These are phyloP conservation scores for Malassezia sympodialis DNA, from an alignment of 1,284 basidiomycete species.

Conservation along the genomic window DNA sequence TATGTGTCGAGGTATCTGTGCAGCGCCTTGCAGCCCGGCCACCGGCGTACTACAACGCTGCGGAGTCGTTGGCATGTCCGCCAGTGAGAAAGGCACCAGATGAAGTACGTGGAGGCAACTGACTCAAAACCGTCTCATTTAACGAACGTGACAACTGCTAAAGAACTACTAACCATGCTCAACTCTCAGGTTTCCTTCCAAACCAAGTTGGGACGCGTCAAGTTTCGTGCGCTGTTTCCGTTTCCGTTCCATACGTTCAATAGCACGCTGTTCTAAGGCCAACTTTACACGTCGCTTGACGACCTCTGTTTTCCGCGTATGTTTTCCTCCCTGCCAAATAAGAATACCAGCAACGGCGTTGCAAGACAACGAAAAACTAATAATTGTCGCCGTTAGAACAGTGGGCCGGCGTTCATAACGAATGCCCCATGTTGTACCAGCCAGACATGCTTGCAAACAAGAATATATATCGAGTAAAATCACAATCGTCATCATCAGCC, in stretches of 20 bases:
- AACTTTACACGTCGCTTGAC: conserved; percentile 63
- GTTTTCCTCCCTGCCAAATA: conserved; percentile 66
- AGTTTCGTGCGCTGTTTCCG: background rate
- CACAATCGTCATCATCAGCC: conserved; percentile 24
- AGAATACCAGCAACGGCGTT: conserved; percentile 68
- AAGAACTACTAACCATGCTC: too few relatives aligned
- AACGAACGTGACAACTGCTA: background rate
- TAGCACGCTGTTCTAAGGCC: conserved; percentile 55
- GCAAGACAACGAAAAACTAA: conserved; percentile 66
- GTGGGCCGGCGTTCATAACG: conserved; percentile 50
- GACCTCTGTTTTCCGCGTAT: conserved; percentile 65
- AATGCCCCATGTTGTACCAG: conserved; percentile 69
- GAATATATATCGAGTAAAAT: conserved; percentile 39
- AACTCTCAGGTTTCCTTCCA: background rate
- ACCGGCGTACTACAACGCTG: conserved; percentile 2
- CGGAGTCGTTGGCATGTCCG: background rate
- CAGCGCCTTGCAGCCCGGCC: background rate
- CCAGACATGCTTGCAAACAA: conserved; percentile 54
- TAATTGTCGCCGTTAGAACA: conserved; percentile 58
- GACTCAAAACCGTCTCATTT: background rate
- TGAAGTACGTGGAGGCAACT: background rate
- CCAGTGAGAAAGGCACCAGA: background rate
- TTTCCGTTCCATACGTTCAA: conserved; percentile 20
- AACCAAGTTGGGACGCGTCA: background rate
- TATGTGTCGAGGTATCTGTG: background rate